Conservation (phyloP, 2,329 filamentous ascomycete genomes). For the Colletotrichum sp. region DNA sequence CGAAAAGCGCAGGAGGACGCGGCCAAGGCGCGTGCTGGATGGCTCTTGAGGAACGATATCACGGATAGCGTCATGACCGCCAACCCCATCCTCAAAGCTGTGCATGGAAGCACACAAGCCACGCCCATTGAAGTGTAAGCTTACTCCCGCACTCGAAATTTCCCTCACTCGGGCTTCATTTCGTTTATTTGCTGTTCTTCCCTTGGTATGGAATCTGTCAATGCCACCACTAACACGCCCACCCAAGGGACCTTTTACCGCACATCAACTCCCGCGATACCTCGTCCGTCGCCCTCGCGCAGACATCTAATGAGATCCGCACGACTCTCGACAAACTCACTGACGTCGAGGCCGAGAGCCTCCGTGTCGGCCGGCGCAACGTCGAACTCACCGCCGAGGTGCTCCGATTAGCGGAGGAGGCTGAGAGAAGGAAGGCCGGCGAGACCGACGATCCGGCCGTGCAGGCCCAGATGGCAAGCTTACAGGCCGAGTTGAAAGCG, state of each 20-base stretch:
- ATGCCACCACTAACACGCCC: slow-evolving; percentile 6
- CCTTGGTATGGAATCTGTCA: not conserved
- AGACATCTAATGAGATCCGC: slow-evolving; percentile 58
- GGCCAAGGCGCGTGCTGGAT: slow-evolving; percentile 72
- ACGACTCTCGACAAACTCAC: slow-evolving; percentile 58
- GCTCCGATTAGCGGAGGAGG: slow-evolving; percentile 65
- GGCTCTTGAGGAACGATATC: slow-evolving; percentile 72
- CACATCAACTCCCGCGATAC: slow-evolving; percentile 71
- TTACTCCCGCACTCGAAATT: not conserved
- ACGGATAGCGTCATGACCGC: slow-evolving; percentile 72
- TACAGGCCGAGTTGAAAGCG: slow-evolving; percentile 64
- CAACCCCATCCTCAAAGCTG: slow-evolving; percentile 78
- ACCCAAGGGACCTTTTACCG: slow-evolving; percentile 67
- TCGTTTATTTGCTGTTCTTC: not conserved
- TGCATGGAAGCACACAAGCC: slow-evolving; percentile 70
- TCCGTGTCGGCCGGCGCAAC: slow-evolving; percentile 64
- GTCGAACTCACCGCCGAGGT: slow-evolving; percentile 66
- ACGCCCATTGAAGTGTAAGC: slow-evolving; percentile 71
- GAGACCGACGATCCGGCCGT: slow-evolving; percentile 57
- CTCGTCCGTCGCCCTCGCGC: slow-evolving; percentile 67
- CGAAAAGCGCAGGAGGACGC: slow-evolving; percentile 67
- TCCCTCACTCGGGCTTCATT: not conserved
- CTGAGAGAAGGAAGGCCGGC: slow-evolving; percentile 56
- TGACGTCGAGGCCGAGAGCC: slow-evolving; percentile 61
- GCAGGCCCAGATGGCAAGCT: slow-evolving; percentile 58